Base-by-base conservation (phyloP, 441 rosid genomes). In the Kokia cookei region DNA sequence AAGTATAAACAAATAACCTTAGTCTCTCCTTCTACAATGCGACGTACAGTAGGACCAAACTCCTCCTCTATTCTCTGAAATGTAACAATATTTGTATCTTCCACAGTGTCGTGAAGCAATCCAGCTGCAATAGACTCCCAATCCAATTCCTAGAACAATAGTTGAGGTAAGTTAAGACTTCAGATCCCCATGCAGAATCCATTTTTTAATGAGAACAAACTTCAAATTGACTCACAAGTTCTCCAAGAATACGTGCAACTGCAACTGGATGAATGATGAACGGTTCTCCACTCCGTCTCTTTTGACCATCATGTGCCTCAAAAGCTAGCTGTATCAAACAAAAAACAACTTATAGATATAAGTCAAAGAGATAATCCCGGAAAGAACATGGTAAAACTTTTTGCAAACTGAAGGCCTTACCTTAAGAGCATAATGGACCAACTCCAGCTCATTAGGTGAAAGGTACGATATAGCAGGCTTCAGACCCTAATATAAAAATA, bases 81-180 rank as follows among this genome's bases (percentile, higher is more conserved):
- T 73, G 97, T 93, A 77, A 95, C 92, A 77, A 90, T 87, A 81
- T 93, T 87, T 62, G 99, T 96, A 88, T 96, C 99, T 82, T 96
- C 99, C 24, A 96, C 99, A 3, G 98, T 96, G 84, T 96, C 99
- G 81, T 96, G 99, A 66, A 96, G 85, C 82, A 96, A 86, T 77
- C 99, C 99, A 64, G 97, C 98, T 66, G 97, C 98, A 79, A 96
- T 82, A 62, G 97, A 96, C 82, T 96, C 98, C 98, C 99, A 96
- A 82, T 96, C 99, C 83, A 96, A 82, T 85, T 93, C 99, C 99
- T 93, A 80, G 12, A 76, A 77, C 66, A 81, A 73, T 58, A 82
- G 26, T 55, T n/a, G 65, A 66, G 75, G 76, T 76, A 76, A 74
- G 64, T 81, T 35, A 73, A 37, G 72, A 77, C 62, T 71, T 60